Evolutionary conservation across 108 stramenopile species (phyloP), one percentile per base, ranked within the genome.

Genomic region (Nitzschia putrida): DNA sequence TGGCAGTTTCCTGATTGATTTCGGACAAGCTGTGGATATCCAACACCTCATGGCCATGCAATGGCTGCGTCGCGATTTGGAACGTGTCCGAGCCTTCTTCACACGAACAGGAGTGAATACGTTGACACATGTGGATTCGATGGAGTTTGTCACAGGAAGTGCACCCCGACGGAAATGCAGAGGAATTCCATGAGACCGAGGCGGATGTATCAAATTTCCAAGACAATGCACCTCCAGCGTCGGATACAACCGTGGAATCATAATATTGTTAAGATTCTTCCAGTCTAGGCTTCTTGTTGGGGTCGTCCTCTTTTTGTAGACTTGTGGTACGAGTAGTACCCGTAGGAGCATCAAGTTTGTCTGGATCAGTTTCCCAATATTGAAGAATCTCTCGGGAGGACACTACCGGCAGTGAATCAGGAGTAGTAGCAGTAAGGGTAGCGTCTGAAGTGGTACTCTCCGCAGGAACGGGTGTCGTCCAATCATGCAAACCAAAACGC

Each of bases 11-110:
- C n/a, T 92, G 44, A 91, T 95, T 74, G 90, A 95, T 51, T 90
- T 92, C 80, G 90, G 88, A 0, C 89, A 92, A 68, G 80, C 91
- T 10, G 91, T 95, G 1, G 87, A 89, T 41, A 26, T 61, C 18
- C 68, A 73, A 8, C 91, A 92, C 64, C 87, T 85, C 0, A 47
- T 64, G 20, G 87, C 91, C 3, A 6, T 34, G 41, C 69, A 78
- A 18, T 65, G 81, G 29, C 70, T 92, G 5, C 23, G 42, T 7
- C 81, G 91, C 39, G 91, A 92, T 66, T 50, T 92, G 43, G 43
- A 56, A 14, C 72, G 78, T 8, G 85, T 92, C 38, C 54, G 61
- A 37, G 64, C 71, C 8, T 92, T 92, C 67, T 92, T 92, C 61
- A 53, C 20, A 23, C 71, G 78, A 38, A 71, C 76, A 56, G 88